Base-by-base conservation (phyloP, 768 basidiomycete genomes). In the Suillus fuscotomentosus region DNA sequence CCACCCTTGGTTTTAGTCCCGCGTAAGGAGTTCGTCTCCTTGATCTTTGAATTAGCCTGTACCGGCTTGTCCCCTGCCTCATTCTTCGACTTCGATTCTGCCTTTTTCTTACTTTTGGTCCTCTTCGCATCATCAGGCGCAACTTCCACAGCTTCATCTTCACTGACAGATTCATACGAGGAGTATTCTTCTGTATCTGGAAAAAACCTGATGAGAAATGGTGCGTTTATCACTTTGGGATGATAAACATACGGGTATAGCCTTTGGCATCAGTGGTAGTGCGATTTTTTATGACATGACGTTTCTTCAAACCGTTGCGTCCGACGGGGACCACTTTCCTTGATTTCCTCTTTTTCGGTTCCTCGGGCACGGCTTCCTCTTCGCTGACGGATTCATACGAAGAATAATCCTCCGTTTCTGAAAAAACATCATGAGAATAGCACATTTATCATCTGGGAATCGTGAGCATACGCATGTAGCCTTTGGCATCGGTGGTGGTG, bases 341-440 rank as follows among this genome's bases (percentile, higher is more conserved):
- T 17, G 15, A 8, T 17, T 31, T 51, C 15, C 8, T 51, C 48
- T 73, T 77, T 13, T 51, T 43, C 6, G 63, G 39, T 31, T 63
- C 63, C 65, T 66, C 65, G 34, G 69, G 64, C 36, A 75, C 81
- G 2, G 74, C 77, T 13, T 76, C 85, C 38, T 88, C 82, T 63
- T 87, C 89, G 6, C 84, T 84, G 11, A 89, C 90, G 10, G 91
- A 92, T 75, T 94, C 92, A 70, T 91, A 94, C 17, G 86, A 86
- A 9, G 90, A 90, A 71, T 91, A 90, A 71, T 94, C 92, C 71
- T 91, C 88, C 50, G 83, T 88, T 22, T 84, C 92, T 94, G 67
- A 0, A 60, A 50, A 11, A 47, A 5, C 3, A 17, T 48, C 34
- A 24, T 11, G 48, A 61, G 67, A 36, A 41, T 64, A 51, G 62